Evolutionary conservation across 306 rosid genomes (phyloP).

Genomic region (Abrus precatorius): DNA sequence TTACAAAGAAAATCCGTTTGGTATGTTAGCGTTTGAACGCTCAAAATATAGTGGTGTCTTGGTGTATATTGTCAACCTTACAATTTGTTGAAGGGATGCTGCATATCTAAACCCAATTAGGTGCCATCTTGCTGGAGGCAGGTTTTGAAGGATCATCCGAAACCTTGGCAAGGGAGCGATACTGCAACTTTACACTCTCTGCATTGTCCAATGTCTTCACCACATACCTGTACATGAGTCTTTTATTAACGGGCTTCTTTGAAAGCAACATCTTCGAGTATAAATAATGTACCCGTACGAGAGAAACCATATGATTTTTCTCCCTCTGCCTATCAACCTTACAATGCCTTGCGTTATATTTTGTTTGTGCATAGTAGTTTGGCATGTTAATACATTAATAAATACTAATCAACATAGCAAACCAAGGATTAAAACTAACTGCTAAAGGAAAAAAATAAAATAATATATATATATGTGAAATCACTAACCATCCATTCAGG

Average conservation of each 20-base stretch:
- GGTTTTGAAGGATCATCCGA: slow-evolving; percentile 70
- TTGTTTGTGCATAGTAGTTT: neutral
- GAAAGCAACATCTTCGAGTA: slow-evolving; percentile 17
- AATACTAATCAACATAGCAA: slow-evolving; percentile 28
- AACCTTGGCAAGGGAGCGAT: slow-evolving; percentile 93
- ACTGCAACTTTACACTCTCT: slow-evolving; percentile 98
- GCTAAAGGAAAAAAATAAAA: slow-evolving; percentile 7
- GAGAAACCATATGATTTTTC: neutral
- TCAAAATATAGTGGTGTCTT: slow-evolving; percentile 34
- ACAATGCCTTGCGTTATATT: neutral
- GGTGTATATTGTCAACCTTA: slow-evolving; percentile 19
- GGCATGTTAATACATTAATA: neutral
- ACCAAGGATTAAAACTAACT: slow-evolving; percentile 32
- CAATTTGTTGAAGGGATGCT: slow-evolving; percentile 15
- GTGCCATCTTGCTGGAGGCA: slow-evolving; percentile 70
- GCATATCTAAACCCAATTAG: slow-evolving; percentile 76
- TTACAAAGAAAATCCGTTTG: slow-evolving; percentile 32
- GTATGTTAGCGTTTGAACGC: slow-evolving; percentile 22
- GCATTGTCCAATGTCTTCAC: slow-evolving; percentile 99
- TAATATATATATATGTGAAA: neutral
- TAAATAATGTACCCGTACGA: neutral
- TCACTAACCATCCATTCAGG: slow-evolving; percentile 95
- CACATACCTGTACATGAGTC: slow-evolving; percentile 75
- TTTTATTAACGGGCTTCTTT: slow-evolving; percentile 23
- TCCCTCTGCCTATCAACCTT: neutral